Evolutionary conservation across 345 rosid genomes (phyloP), one percentile per base, ranked within the genome.

Genomic region (Garcia nutans): DNA sequence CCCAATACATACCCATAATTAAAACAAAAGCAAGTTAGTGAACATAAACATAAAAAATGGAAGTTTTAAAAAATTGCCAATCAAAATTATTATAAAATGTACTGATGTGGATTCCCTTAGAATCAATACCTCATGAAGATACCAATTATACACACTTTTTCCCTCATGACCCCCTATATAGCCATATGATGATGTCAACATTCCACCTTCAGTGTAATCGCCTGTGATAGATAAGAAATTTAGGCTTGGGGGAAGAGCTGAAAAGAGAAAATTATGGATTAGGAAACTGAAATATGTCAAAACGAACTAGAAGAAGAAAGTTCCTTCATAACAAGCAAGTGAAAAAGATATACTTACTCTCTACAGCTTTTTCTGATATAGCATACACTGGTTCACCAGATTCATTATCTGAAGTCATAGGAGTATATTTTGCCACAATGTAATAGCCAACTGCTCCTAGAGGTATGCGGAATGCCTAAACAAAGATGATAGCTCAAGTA

Each of bases 131-230:
- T 95, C 94, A 83, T 90, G 97, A 85, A 86, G 91, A 83, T 85
- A 89, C 99, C 99, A 95, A 75, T 87, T 83, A 82, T 95, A 93
- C 54, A 80, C 78, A 80, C 97, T 95, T 89, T 88, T 88, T 70
- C 97, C 99, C 84, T 95, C 99, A 77, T 88, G 98, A 24, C 99
- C 99, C 22, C 99, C 99, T 70, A 95, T 82, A 71, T 95, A 95
- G 73, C 99, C 99, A 77, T 95, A 95, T 56, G 99, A 95, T 82
- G 97, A 97, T 56, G 97, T 95, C 87, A 95, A 61, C 73, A 90
- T 79, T 73, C 90, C 94, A 76, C 97, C 93, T 85, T 95, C 99
- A 19, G 86, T 45, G 61, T 83, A 89, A 71, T 93, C 97, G 75
- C 99, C 99, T 55, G 97, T 90, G 71, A 95, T 93, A 24, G 99